phyloP scores from a whole-genome alignment of 192 early-diverging fungal genomes.

The Jimgerdemannia lactiflua region DNA sequence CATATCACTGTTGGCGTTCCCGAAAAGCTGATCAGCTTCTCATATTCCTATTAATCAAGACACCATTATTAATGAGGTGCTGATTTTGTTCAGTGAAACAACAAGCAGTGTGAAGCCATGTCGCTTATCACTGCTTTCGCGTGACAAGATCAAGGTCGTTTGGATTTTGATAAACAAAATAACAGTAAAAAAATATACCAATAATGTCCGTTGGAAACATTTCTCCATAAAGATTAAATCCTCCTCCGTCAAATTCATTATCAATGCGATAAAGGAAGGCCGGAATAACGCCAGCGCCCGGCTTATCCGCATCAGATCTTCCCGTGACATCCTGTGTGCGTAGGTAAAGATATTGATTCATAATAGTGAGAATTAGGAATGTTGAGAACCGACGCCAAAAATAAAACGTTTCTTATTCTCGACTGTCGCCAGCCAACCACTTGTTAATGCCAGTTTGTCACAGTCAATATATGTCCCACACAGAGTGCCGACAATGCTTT shows the following conservation, averaged over 20 bases:
- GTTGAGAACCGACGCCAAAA: too few relatives aligned
- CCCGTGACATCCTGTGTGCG: conserved; percentile 74
- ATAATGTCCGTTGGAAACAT: conserved; percentile 89
- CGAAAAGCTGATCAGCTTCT: conserved; percentile 92
- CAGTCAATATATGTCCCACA: too few relatives aligned
- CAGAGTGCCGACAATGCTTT: too few relatives aligned
- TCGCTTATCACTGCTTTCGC: too few relatives aligned
- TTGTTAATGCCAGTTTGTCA: too few relatives aligned
- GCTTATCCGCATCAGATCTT: conserved; percentile 87
- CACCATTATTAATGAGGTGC: not conserved
- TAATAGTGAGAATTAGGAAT: too few relatives aligned
- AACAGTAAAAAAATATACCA: conserved; percentile 46
- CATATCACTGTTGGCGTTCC: conserved; percentile 97
- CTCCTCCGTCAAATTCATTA: conserved; percentile 92
- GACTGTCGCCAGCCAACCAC: too few relatives aligned
- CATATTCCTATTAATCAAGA: conserved; percentile 68
- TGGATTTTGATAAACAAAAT: conserved; percentile 3
- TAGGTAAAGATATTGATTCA: not conserved
- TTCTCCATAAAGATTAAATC: conserved; percentile 97
- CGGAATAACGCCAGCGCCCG: conserved; percentile 86
- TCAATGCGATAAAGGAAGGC: conserved; percentile 89
- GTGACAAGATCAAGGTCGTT: not conserved
- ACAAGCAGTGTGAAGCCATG: too few relatives aligned
- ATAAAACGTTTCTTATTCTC: too few relatives aligned
- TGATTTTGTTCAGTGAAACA: too few relatives aligned